Base-by-base conservation (phyloP, 345 rosid genomes). In the Sisymbrium irio region DNA sequence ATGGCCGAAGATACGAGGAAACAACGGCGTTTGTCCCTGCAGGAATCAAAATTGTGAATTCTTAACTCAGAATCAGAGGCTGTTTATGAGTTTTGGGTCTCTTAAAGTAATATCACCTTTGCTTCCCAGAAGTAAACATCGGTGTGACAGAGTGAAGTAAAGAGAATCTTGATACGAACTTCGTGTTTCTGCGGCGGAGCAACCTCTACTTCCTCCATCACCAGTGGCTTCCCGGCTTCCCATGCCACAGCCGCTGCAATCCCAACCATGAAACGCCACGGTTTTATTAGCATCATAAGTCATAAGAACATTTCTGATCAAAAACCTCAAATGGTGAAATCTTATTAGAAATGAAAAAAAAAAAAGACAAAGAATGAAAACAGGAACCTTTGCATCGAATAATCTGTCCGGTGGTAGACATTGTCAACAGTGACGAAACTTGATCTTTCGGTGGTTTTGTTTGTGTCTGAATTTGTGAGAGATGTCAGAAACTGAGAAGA, bases 41-140 rank as follows among this genome's bases (percentile, higher is more conserved):
- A n/a, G 65, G 47, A 39, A 47, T 37, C 2, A 39, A 60, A 59
- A 50, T 11, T 5, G 22, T 22, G 5, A 40, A 33, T 33, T 3
- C 3, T 44, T 28, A 49, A 33, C 9, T 50, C 28, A 45, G 56
- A 44, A 20, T 12, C 3, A 39, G 22, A 74, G 17, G 9, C 30
- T 15, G 35, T 28, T 58, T 13, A 3, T 11, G 19, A 17, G 35
- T 12, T 22, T n/a, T 36, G 40, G 2, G 5, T 20, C 4, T 0
- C 17, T 7, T 22, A 3, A 9, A 62, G 7, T 13, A 2, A 18
- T 22, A 1, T 13, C 47, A 88, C 97, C 97, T 88, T 92, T 8
- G 98, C 95, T 65, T 92, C 98, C 98, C 98, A 92, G 85, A 90
- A 92, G 84, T 92, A 92, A 73, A 90, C 87, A 79, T 92, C 98